phyloP scores from a whole-genome alignment of 2,329 filamentous ascomycete species.

The Tolypocladium amazonense region DNA sequence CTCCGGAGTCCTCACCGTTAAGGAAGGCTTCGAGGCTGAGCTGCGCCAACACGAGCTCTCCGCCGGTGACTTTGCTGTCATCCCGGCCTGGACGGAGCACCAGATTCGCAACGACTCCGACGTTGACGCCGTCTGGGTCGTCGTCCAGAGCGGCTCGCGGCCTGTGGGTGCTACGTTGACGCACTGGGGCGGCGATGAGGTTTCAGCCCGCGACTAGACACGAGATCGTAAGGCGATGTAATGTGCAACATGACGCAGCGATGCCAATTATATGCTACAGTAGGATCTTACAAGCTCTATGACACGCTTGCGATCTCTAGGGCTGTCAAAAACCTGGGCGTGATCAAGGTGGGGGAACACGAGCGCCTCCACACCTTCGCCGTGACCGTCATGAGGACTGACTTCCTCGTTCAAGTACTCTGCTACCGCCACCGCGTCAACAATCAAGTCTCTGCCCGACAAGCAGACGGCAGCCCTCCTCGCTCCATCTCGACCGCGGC shows the following conservation, averaged over 20 bases:
- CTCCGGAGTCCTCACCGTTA: constrained; percentile 48
- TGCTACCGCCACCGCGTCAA: constrained; percentile 47
- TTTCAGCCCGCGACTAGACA: constrained; percentile 10
- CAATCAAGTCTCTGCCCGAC: constrained; percentile 52
- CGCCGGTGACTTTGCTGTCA: constrained; percentile 58
- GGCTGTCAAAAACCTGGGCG: constrained; percentile 47
- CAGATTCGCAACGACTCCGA: constrained; percentile 58
- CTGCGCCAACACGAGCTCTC: constrained; percentile 44
- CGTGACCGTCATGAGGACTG: constrained; percentile 7
- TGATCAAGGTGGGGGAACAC: constrained; percentile 55
- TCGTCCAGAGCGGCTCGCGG: constrained; percentile 49
- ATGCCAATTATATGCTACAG: constrained; percentile 4
- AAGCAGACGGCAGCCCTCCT: constrained; percentile 45
- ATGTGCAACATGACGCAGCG: too few relatives aligned
- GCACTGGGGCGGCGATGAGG: constrained; percentile 47
- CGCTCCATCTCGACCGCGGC: constrained; percentile 5
- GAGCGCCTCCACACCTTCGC: constrained; percentile 36
- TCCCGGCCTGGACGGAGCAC: constrained; percentile 61
- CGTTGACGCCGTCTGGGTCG: constrained; percentile 51
- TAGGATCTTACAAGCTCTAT: constrained; percentile 17
- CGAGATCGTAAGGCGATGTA: not conserved
- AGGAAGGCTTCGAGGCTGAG: constrained; percentile 39
- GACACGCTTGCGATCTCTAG: constrained; percentile 14
- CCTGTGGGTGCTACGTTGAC: constrained; percentile 53
- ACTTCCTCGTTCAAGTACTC: constrained; percentile 34